These are phyloP conservation scores for Avena sativa DNA, from an alignment of 176 grass and related monocot species.

Conservation along the genomic window DNA sequence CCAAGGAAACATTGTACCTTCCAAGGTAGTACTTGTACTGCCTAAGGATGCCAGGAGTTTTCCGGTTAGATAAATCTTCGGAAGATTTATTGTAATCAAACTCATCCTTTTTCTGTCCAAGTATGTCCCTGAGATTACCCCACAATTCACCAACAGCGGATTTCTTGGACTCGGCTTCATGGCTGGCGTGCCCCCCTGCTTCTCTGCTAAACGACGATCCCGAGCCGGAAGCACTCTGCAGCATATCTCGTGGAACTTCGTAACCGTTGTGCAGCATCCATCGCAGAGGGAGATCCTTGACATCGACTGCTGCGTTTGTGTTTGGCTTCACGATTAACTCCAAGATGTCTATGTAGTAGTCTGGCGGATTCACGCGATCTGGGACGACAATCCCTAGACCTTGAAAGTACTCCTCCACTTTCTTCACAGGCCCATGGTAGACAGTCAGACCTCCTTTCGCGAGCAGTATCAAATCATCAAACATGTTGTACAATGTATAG, in stretches of 20 bases:
- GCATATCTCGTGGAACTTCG: slow-evolving; percentile 77
- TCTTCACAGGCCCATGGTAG: slow-evolving; percentile 82
- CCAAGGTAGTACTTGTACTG: slow-evolving; percentile 90
- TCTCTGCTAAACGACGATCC: slow-evolving; percentile 55
- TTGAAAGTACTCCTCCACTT: slow-evolving; percentile 86
- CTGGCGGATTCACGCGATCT: slow-evolving; percentile 84
- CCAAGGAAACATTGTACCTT: slow-evolving; percentile 39
- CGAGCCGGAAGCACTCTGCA: slow-evolving; percentile 57
- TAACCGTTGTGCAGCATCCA: slow-evolving; percentile 93
- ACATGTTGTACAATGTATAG: slow-evolving; percentile 81
- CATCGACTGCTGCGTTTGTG: slow-evolving; percentile 45
- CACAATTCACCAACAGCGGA: slow-evolving; percentile 69
- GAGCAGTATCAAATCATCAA: slow-evolving; percentile 90
- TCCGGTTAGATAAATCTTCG: slow-evolving; percentile 70
- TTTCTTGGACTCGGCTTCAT: slow-evolving; percentile 32
- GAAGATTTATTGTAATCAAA: slow-evolving; percentile 77
- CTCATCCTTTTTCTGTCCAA: slow-evolving; percentile 76
- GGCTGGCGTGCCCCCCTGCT: slow-evolving; percentile 4
- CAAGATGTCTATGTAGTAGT: slow-evolving; percentile 93
- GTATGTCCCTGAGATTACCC: slow-evolving; percentile 74
- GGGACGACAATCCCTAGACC: slow-evolving; percentile 71
- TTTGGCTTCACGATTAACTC: slow-evolving; percentile 79
- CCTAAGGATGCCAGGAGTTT: slow-evolving; percentile 64
- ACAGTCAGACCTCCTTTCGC: slow-evolving; percentile 81
- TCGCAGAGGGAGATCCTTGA: slow-evolving; percentile 78